Evolutionary conservation across 2,329 filamentous ascomycete species (phyloP).

Genomic region (Fusarium miscanthi): DNA sequence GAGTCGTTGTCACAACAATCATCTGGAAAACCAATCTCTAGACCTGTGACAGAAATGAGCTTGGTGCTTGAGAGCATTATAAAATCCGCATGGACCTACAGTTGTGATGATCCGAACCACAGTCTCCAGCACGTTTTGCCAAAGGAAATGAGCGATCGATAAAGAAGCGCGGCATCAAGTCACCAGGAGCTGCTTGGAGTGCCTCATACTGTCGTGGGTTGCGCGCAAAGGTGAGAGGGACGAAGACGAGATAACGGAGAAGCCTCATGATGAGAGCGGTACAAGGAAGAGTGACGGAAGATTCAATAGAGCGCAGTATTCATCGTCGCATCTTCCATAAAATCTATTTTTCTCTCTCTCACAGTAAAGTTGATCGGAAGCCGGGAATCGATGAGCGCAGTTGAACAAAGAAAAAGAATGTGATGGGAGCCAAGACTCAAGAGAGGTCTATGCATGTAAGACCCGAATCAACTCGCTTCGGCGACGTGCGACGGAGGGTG

Average conservation of each 20-base stretch:
- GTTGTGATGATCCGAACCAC: conserved; percentile 45
- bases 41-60: conserved; percentile 47
- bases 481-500: conserved; percentile 6
- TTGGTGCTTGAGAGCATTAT: background rate
- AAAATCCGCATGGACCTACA: conserved; percentile 43
- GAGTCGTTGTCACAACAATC: conserved; percentile 57
- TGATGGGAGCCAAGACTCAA: conserved; percentile 22
- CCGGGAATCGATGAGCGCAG: background rate
- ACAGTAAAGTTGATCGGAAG: background rate
- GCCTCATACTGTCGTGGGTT: conserved; percentile 36
- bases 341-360: background rate
- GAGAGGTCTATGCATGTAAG: conserved; percentile 35
- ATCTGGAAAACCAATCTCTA: conserved; percentile 53
- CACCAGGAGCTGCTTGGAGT: conserved; percentile 38
- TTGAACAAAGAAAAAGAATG: conserved; percentile 24
- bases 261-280: conserved; percentile 36
- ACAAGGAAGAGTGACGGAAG: background rate
- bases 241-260: conserved; percentile 14
- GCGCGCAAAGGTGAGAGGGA: conserved; percentile 28
- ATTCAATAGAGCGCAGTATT: background rate
- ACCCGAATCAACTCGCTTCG: conserved; percentile 20
- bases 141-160: conserved; percentile 46
- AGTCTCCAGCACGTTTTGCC: conserved; percentile 44
- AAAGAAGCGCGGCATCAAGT: conserved; percentile 48
- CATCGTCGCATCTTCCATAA: conserved; percentile 22